phyloP scores from a whole-genome alignment of 192 early-diverging fungal species.

The Dispira parvispora region DNA sequence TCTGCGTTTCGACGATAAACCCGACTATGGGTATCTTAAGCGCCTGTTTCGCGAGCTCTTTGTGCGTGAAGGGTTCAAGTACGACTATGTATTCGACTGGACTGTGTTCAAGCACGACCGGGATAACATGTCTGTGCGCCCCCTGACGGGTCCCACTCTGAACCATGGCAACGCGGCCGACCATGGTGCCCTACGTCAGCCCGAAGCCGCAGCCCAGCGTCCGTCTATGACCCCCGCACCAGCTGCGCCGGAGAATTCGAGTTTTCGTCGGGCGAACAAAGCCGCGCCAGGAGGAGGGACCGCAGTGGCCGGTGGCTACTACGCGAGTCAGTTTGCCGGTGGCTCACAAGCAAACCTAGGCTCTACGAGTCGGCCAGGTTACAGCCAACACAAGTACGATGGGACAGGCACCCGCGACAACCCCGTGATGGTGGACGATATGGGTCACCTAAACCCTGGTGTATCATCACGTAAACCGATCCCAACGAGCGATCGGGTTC shows the following conservation, averaged over 20 bases:
- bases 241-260: not conserved
- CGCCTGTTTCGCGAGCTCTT: constrained; percentile 74
- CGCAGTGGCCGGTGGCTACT: too few relatives aligned
- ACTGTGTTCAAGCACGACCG: constrained; percentile 46
- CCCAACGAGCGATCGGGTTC: constrained; percentile 5
- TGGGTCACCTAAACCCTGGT: too few relatives aligned
- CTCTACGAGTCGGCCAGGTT: too few relatives aligned
- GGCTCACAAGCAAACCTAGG: too few relatives aligned
- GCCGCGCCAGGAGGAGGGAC: too few relatives aligned
- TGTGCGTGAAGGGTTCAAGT: constrained; percentile 63
- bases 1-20: constrained; percentile 80
- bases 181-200: not conserved
- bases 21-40: constrained; percentile 79
- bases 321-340: too few relatives aligned
- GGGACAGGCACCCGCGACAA: too few relatives aligned
- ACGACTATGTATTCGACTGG: constrained; percentile 88
- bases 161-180: not conserved
- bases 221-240: not conserved
- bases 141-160: too few relatives aligned
- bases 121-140: not conserved
- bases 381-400: too few relatives aligned
- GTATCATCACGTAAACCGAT: not conserved
- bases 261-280: not conserved
- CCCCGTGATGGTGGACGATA: too few relatives aligned
- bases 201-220: not conserved